Base-by-base conservation (phyloP, 2,329 filamentous ascomycete genomes). In the Xylariales sp. region DNA sequence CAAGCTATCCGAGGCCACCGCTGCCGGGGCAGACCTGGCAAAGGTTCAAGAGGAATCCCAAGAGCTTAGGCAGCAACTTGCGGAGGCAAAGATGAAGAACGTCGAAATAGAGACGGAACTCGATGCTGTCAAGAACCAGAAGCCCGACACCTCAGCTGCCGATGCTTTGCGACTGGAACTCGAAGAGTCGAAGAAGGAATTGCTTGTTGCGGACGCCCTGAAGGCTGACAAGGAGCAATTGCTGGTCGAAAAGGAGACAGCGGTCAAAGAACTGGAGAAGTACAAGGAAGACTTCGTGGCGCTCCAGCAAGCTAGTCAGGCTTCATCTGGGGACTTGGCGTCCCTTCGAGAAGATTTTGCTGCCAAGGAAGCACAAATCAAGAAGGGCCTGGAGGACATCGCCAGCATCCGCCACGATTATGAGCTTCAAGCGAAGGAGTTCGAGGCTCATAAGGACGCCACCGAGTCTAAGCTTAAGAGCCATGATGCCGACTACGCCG, bases 41-140 rank as follows among this genome's bases (percentile, higher is more conserved):
- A 70, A 71, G 53, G 57, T 66, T 3, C 63, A 74, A 47, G 59
- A 63, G 20, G 76, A 80, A 49, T 56, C 67, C 22, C 66, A 70
- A 47, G 65, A 70, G 18, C 58, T 80, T 47, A 68, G 70, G 42
- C 71, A 73, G 51, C 68, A 74, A 51, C 71, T 81, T 31, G 77
- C 74, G 2, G 66, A 73, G 36, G 74, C 76, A 49, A 80, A 80
- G 66, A 78, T 80, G 65, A 73, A 73, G 42, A 76, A 76, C 46
- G 73, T 77, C 45, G 74, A 72, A 43, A 71, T 76, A 8, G 69
- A 77, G 58, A 78, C 78, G 15, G 78, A 80, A 38, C 68, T 83
- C 12, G 80, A 84, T 46, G 76, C 76, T 6, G 60, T 66, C 32
- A 73, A 69, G 62, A 79, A 66, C 53, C 68, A 68, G 51, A 80